A percentile compares a stretch with the other conserved stretches of the same genome.
These are phyloP conservation scores for Sporisorium reilianum DNA, from an alignment of 1,284 basidiomycete species.

Conservation along the genomic window DNA sequence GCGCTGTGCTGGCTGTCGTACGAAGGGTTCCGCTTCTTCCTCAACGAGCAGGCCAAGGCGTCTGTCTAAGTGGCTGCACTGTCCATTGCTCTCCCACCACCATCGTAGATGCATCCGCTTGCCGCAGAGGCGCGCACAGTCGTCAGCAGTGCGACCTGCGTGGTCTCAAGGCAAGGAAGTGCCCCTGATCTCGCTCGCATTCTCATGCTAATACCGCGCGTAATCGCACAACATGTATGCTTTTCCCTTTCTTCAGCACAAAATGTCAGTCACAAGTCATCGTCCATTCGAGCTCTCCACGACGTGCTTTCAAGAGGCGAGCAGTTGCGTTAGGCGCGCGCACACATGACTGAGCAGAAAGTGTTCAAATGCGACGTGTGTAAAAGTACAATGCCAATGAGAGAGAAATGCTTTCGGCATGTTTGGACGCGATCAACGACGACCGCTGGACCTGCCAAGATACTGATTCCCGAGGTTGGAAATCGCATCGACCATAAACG, in stretches of 20 bases:
- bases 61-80: constrained; percentile 28
- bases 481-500: constrained; percentile 49
- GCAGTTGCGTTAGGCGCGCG: neutral
- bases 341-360: neutral
- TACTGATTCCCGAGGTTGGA: constrained; percentile 49
- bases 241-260: constrained; percentile 2
- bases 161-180: no score
- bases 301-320: neutral
- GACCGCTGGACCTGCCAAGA: constrained; percentile 32
- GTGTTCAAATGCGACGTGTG: neutral
- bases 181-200: neutral
- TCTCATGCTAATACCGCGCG: constrained; percentile 35
- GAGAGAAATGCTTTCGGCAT: neutral
- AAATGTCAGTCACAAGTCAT: constrained; percentile 15
- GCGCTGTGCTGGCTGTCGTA: constrained; percentile 89
- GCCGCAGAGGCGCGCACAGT: neutral
- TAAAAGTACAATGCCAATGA: neutral
- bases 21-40: constrained; percentile 68
- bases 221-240: constrained; percentile 17
- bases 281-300: neutral
- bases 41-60: constrained; percentile 55
- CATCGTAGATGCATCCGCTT: constrained; percentile 14
- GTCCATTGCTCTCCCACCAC: neutral
- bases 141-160: neutral
- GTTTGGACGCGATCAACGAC: constrained; percentile 14